These are phyloP conservation scores for Volvariella surrecta DNA, from an alignment of 1,284 basidiomycete species.

Conservation along the genomic window DNA sequence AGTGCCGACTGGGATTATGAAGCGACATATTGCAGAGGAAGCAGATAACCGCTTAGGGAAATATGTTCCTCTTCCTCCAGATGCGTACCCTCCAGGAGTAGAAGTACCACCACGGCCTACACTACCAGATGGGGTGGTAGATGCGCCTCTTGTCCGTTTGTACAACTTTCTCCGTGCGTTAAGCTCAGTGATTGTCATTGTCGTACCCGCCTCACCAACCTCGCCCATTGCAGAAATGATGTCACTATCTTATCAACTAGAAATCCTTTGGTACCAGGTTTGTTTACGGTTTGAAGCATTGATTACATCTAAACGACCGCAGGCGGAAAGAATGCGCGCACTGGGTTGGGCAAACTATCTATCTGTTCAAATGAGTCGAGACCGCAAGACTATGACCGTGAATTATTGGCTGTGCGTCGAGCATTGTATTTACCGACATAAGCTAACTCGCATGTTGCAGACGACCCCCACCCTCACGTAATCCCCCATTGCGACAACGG, in stretches of 20 bases:
- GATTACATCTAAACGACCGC: constrained; percentile 3
- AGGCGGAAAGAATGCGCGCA: constrained; percentile 67
- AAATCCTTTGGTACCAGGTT: constrained; percentile 75
- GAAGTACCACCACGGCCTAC: constrained; percentile 42
- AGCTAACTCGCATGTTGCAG: constrained; percentile 2
- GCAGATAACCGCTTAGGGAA: constrained; percentile 57
- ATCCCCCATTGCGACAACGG: constrained; percentile 24
- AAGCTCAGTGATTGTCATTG: neutral
- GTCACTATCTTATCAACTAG: constrained; percentile 78
- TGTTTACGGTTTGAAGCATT: constrained; percentile 8
- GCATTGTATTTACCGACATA: neutral
- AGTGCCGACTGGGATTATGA: constrained; percentile 52
- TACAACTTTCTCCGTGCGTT: constrained; percentile 76
- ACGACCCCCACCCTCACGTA: constrained; percentile 34
- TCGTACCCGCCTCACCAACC: constrained; percentile 2
- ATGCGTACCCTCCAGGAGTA: constrained; percentile 30
- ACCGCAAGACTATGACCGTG: constrained; percentile 55
- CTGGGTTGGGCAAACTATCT: constrained; percentile 73
- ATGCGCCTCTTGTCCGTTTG: constrained; percentile 70
- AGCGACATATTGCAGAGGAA: constrained; percentile 63
- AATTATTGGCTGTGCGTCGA: constrained; percentile 72
- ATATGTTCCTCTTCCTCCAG: constrained; percentile 44
- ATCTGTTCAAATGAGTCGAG: constrained; percentile 50
- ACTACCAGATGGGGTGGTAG: constrained; percentile 50
- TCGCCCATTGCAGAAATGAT: constrained; percentile 55